phyloP scores from a whole-genome alignment of 331 rosid genomes.

The Acacia concinna region DNA sequence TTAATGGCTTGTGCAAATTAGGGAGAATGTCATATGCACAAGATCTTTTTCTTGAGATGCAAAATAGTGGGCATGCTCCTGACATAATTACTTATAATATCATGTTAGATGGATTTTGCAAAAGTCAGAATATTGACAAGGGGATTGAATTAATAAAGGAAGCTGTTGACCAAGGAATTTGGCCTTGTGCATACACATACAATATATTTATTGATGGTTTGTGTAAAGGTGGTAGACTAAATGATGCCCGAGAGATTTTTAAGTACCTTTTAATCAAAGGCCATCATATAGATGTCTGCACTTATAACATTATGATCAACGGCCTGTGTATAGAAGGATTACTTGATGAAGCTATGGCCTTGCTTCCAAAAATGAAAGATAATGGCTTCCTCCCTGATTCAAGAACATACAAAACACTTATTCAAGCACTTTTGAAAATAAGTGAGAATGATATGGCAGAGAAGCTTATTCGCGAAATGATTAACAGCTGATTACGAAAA shows the following conservation, averaged over 20 bases:
- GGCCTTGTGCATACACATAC: background rate
- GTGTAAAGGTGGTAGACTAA: background rate
- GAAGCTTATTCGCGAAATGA: background rate
- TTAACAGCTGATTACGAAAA: background rate
- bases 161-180: background rate
- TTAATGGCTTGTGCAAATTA: background rate
- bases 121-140: background rate
- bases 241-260: background rate
- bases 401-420: background rate
- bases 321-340: background rate
- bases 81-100: background rate
- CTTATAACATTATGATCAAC: background rate
- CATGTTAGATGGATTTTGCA: conserved; percentile 1
- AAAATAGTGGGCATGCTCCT: background rate
- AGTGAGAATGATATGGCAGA: background rate
- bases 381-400: background rate
- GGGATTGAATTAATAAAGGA: background rate
- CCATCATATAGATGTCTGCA: background rate
- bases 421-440: background rate
- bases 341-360: background rate
- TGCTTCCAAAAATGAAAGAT: background rate
- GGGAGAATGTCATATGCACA: background rate
- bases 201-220: conserved; percentile 1
- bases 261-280: background rate
- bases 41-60: background rate